Base-by-base conservation (phyloP, 1,284 basidiomycete genomes). In the Sanghuangporus sanghuang region DNA sequence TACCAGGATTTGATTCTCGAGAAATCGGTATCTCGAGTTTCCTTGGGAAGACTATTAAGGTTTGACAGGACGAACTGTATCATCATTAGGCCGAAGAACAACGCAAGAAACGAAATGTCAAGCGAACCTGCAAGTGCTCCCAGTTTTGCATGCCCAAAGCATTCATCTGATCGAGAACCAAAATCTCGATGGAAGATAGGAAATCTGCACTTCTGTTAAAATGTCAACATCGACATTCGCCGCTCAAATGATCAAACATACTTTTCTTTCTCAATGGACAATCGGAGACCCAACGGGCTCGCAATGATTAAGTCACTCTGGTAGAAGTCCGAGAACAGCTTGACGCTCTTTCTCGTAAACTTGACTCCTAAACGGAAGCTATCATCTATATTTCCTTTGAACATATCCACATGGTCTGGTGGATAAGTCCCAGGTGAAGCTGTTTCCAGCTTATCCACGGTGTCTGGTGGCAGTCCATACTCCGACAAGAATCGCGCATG, bases 81-180 rank as follows among this genome's bases (percentile, higher is more conserved):
- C 7, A 66, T 57, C 8, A 27, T 39, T 50, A 16, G 66, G 52
- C 61, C 58, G 48, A 21, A 8, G 32, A 48, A 32, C 59, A n/a
- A 8, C 8, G 38, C 42, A 16, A 16, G 7, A 27, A 56, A 56
- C 21, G 2, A 2, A 36, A 5, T 18, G 21, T 40, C 16, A 63
- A 16, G 69, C 78, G 58, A 69, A 92, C 95, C 80, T 96, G 91
- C 16, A 96, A 82, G 73, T 99, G 96, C 59, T 98, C 95, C 97
- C 97, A 99, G 72, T 99, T 99, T 78, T 99, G 96, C 97, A 99
- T 99, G 6, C 87, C 84, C 72, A 99, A 84, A 2, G 92, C 89
- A 72, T 99, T 95, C 77, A 93, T 81, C 70, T 98, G 95, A 74
- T 99, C 97, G 8, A 92, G 82, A n/a, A 98, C 76, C n/a, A 94